A percentile compares a stretch with the other conserved stretches of the same genome.
Conservation (phyloP, 306 rosid genomes). For the Hylodesmum podocarpum region DNA sequence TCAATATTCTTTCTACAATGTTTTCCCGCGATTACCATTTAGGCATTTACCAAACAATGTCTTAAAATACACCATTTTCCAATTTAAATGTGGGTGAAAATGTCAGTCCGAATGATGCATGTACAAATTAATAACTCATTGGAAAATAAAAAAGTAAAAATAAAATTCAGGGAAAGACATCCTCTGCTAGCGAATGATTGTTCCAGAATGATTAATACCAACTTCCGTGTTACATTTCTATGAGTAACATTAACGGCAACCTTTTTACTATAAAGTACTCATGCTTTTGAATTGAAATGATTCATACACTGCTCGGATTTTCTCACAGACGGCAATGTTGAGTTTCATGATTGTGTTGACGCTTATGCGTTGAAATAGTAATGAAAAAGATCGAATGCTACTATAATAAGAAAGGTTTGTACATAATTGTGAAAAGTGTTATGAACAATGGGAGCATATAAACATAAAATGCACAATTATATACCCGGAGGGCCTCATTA, state of each 20-base stretch:
- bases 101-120: too few relatives aligned
- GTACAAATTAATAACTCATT: too few relatives aligned
- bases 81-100: too few relatives aligned
- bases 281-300: neutral
- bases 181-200: too few relatives aligned
- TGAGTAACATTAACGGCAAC: neutral
- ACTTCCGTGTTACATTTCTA: neutral
- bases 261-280: neutral
- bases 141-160: too few relatives aligned
- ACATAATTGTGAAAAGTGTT: neutral
- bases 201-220: neutral
- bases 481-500: neutral
- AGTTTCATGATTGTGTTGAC: neutral
- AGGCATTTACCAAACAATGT: too few relatives aligned
- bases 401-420: neutral
- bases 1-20: too few relatives aligned
- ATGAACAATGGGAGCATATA: neutral
- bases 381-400: neutral
- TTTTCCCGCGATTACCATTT: too few relatives aligned
- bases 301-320: neutral
- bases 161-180: too few relatives aligned
- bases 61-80: too few relatives aligned
- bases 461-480: neutral
- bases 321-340: neutral
- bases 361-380: neutral